Base-by-base conservation (phyloP, 805 yeast species). In the Crinitomyces ghanaensis region DNA sequence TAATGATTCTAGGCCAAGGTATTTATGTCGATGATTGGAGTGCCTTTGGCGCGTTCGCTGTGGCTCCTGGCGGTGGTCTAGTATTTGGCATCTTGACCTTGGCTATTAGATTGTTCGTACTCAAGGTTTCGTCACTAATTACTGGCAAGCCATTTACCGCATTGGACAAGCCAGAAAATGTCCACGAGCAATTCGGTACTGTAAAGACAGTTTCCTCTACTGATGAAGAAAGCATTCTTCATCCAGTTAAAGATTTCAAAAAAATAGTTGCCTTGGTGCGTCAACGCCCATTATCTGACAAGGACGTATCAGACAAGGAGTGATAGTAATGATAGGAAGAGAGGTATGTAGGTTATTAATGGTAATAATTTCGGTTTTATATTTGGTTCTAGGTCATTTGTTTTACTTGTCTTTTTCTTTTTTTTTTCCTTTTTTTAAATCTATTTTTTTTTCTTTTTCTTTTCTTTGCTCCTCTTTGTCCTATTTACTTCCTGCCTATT, bases 1-100 rank as follows among this genome's bases (percentile, higher is more conserved):
- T 86, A 33, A 59, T 86, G 33, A 60, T 86, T 38, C 65, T 86
- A 34, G 46, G 50, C 31, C 40, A 54, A 15, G 95, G 96, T 28
- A 60, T 86, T 18, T 86, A 86, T 49, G 62, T 70, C 4, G 70
- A 67, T 31, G 95, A 86, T 51, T 86, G 95, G 95, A 82, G 93
- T 47, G 76, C 93, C 0, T 86, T 86, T 60, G 96, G 94, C 16
- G 95, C 95, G 2, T 86, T 86, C 57, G 88, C 81, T 5, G 80
- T 77, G 41, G 91, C 95, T 1, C 95, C 95, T 4, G 65, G 76
- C 26, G 93, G 88, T 18, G 84, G 88, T 7, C 42, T 85, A 2
- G 40, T 77, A 4, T 61, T 76, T 40, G 75, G 81, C 2, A 54
- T 70, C 9, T 46, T 63, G 19, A 63, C 66, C 28, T 66, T 79